phyloP scores from a whole-genome alignment of 257 asterid genomes.

The Plantago elongata region DNA sequence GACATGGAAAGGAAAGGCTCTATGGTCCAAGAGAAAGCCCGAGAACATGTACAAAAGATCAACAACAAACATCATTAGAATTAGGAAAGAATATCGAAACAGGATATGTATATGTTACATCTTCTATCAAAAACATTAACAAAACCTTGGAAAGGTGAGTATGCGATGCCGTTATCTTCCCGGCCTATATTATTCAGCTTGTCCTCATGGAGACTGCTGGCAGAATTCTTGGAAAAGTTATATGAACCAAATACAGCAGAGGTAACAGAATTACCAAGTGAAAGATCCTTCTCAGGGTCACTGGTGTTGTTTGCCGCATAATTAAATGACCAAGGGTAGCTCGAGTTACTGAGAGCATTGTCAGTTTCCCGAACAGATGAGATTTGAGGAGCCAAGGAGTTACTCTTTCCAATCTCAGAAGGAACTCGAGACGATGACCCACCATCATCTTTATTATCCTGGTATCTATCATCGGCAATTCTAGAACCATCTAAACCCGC shows the following conservation, averaged over 20 bases:
- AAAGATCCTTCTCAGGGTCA: conserved; percentile 31
- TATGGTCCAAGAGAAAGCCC: conserved; percentile 27
- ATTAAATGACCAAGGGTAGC: conserved; percentile 28
- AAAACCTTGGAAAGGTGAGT: conserved; percentile 52
- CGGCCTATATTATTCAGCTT: conserved; percentile 33
- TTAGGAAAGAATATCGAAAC: background rate
- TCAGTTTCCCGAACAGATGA: conserved; percentile 31
- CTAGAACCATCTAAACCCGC: conserved; percentile 28
- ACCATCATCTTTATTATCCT: conserved; percentile 35
- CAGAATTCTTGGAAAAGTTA: conserved; percentile 34
- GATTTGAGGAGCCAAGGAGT: conserved; percentile 21
- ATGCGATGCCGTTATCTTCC: conserved; percentile 27
- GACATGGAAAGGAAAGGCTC: conserved; percentile 39
- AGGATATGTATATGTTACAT: conserved; percentile 4
- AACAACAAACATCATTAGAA: background rate
- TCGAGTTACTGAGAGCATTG: conserved; percentile 28
- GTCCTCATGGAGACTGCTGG: conserved; percentile 29
- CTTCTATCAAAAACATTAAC: conserved; percentile 8
- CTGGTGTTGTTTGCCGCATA: conserved; percentile 27
- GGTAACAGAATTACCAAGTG: conserved; percentile 32
- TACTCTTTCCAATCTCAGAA: conserved; percentile 24
- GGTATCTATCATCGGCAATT: conserved; percentile 27
- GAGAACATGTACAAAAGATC: background rate
- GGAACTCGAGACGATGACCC: conserved; percentile 37
- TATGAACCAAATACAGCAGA: conserved; percentile 35